Evolutionary conservation across 2,329 filamentous ascomycete species (phyloP).

Genomic region (Colletotrichum tropicale): DNA sequence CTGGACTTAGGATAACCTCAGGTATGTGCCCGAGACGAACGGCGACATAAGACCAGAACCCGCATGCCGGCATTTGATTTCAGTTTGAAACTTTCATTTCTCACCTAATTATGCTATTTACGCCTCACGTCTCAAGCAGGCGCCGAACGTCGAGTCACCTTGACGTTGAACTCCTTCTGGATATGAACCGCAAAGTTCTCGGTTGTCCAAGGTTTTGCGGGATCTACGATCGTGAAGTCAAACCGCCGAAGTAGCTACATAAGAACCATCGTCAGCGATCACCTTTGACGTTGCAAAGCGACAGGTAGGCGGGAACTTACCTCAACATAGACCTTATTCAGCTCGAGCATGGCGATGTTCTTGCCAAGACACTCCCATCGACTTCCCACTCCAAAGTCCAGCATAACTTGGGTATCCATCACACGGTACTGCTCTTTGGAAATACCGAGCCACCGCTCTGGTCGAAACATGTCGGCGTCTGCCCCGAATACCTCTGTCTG

Average conservation of each 20-base stretch:
- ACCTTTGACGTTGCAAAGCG: background rate
- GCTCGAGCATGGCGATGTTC: conserved; percentile 40
- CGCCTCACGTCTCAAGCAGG: background rate
- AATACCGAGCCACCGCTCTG: conserved; percentile 41
- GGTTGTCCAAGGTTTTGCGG: conserved; percentile 31
- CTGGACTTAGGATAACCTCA: background rate
- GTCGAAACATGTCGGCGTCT: conserved; percentile 36
- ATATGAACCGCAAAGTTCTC: conserved; percentile 31
- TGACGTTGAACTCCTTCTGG: conserved; percentile 26
- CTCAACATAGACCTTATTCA: conserved; percentile 44
- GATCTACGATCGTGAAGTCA: conserved; percentile 27
- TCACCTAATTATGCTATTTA: background rate
- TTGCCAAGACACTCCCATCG: conserved; percentile 41
- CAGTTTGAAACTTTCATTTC: background rate
- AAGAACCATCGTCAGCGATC: background rate
- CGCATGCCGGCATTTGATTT: background rate
- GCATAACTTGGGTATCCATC: conserved; percentile 37
- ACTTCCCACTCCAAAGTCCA: conserved; percentile 43
- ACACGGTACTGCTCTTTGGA: conserved; percentile 29
- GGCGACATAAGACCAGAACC: background rate
- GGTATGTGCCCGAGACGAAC: background rate
- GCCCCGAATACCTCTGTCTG: conserved; percentile 36
- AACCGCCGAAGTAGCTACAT: conserved; percentile 28
- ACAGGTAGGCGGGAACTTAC: conserved; percentile 27
- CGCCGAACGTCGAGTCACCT: background rate